A percentile compares a stretch with the other conserved stretches of the same genome.
These are phyloP conservation scores for Sugiyamaella lignohabitans DNA, from an alignment of 805 yeast species.

Conservation along the genomic window DNA sequence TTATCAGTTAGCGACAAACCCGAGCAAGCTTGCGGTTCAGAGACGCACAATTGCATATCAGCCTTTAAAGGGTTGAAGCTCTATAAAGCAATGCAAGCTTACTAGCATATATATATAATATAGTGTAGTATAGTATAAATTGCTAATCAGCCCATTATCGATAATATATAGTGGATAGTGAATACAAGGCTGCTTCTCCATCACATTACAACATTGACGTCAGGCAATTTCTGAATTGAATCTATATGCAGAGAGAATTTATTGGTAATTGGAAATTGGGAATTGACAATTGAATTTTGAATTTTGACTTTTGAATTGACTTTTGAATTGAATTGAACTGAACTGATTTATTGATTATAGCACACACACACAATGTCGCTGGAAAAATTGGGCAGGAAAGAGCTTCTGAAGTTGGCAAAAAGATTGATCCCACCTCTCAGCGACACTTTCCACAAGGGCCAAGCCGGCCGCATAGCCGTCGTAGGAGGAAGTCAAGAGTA, in stretches of 20 bases:
- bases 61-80: too few relatives aligned
- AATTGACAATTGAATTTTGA: too few relatives aligned
- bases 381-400: conserved; percentile 1
- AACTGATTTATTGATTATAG: too few relatives aligned
- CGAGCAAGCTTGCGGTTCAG: too few relatives aligned
- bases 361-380: conserved; percentile 2
- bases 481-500: conserved; percentile 90
- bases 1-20: too few relatives aligned
- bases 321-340: too few relatives aligned
- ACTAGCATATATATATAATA: too few relatives aligned
- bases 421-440: conserved; percentile 69
- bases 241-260: background rate
- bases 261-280: too few relatives aligned
- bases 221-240: background rate
- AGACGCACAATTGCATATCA: too few relatives aligned
- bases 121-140: too few relatives aligned
- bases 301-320: too few relatives aligned
- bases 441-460: conserved; percentile 79
- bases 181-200: background rate
- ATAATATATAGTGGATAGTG: background rate
- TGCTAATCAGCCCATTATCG: background rate
- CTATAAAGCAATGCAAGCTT: too few relatives aligned
- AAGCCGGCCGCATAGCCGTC: conserved; percentile 77
- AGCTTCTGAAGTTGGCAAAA: conserved; percentile 40
- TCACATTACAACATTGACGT: background rate